Conservation (phyloP, 768 basidiomycete species). For the Pulveroboletus sp. region DNA sequence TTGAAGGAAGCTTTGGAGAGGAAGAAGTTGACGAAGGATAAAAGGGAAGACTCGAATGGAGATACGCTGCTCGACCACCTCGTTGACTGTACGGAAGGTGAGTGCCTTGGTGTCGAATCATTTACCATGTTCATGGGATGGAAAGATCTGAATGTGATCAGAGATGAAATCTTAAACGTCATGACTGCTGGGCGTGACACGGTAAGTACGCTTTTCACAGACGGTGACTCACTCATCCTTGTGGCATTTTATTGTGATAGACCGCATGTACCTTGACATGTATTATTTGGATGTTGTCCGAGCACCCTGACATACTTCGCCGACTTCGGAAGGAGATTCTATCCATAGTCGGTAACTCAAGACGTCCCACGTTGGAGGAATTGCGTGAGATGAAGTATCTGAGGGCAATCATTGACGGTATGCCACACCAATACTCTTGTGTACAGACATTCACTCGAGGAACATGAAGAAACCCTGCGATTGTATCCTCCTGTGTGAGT, state of each 20-base stretch:
- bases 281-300: slow-evolving; percentile 44
- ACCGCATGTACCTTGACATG: slow-evolving; percentile 36
- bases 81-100: slow-evolving; percentile 46
- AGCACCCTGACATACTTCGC: slow-evolving; percentile 42
- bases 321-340: slow-evolving; percentile 56
- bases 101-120: slow-evolving; percentile 22
- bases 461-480: slow-evolving; percentile 45
- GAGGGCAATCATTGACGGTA: slow-evolving; percentile 62
- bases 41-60: slow-evolving; percentile 36
- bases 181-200: slow-evolving; percentile 33
- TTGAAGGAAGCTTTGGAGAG: slow-evolving; percentile 41
- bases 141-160: slow-evolving; percentile 28
- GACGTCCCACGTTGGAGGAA: slow-evolving; percentile 49
- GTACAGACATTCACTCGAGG: neutral
- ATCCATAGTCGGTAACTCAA: slow-evolving; percentile 43
- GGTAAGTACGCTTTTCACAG: slow-evolving; percentile 9
- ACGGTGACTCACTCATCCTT: too few species aligned
- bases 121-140: neutral
- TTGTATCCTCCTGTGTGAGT: slow-evolving; percentile 49
- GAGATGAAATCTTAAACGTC: slow-evolving; percentile 34
- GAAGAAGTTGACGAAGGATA: slow-evolving; percentile 26
- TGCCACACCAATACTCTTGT: neutral
- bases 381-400: slow-evolving; percentile 62
- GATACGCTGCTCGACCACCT: slow-evolving; percentile 56
- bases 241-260: slow-evolving; percentile 31